phyloP scores from a whole-genome alignment of 1,284 basidiomycete genomes.

The Pseudozyma flocculosa region DNA sequence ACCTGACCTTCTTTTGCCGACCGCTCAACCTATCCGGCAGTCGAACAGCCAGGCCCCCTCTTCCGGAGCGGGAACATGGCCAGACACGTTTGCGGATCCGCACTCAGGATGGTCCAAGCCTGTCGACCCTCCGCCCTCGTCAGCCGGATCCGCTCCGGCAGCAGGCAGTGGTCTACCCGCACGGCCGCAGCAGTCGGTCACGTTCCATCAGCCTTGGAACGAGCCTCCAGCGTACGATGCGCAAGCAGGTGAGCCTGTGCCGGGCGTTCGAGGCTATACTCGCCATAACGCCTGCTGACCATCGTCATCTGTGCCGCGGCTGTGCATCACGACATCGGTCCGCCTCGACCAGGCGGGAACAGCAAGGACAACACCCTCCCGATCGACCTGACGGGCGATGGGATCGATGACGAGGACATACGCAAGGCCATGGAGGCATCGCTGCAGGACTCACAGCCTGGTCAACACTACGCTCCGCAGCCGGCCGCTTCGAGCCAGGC shows the following conservation, averaged over 20 bases:
- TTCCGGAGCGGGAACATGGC: not conserved
- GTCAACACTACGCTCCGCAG: not conserved
- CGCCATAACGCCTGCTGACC: no score
- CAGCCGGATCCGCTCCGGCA: no score
- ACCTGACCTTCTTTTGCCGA: not conserved
- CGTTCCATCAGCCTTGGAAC: not conserved
- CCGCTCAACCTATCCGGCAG: not conserved
- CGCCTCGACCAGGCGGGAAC: no score
- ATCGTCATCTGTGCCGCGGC: no score
- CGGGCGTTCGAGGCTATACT: no score
- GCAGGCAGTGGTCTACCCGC: no score
- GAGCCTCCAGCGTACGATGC: not conserved
- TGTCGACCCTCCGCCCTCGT: not conserved
- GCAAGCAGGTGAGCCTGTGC: no score
- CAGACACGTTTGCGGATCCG: no score
- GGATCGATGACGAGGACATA: conserved; percentile 27
- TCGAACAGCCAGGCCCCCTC: not conserved
- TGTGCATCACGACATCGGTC: no score
- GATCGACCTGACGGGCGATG: conserved; percentile 30
- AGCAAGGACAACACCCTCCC: no score
- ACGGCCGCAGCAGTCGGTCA: not conserved
- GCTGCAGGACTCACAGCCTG: conserved; percentile 15
- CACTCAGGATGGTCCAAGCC: not conserved
- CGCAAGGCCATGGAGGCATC: conserved; percentile 29
- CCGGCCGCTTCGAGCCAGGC: conserved; percentile 1